Percentiles rank a stretch among this genome's conserved stretches.
Conservation (phyloP, 2,329 filamentous ascomycete genomes). For the Tolypocladium sp. region DNA sequence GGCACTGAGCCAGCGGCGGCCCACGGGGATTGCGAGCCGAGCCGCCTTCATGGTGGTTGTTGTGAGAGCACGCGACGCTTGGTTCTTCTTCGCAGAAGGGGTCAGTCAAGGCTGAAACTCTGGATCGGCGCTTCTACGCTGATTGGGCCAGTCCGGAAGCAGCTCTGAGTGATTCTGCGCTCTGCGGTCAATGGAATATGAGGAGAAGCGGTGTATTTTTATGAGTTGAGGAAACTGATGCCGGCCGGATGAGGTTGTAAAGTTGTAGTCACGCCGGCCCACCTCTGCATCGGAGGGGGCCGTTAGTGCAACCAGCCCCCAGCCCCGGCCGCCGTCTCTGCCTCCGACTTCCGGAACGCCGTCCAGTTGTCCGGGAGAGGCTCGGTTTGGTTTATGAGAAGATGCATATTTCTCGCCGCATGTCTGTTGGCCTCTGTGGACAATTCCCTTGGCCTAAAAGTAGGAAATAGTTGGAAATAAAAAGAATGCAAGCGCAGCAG, state of each 20-base stretch:
- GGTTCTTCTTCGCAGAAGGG: background rate
- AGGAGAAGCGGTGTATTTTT: background rate
- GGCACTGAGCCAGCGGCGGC: background rate
- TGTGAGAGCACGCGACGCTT: background rate
- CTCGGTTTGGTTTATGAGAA: too few relatives aligned
- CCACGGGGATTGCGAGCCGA: conserved; percentile 1
- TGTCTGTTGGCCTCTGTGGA: too few relatives aligned
- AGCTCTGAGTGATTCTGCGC: background rate
- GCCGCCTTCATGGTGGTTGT: conserved; percentile 2
- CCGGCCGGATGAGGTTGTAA: background rate
- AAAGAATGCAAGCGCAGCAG: background rate
- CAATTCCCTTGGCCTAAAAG: too few relatives aligned
- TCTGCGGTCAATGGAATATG: background rate
- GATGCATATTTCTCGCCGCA: too few relatives aligned
- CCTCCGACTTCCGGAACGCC: background rate
- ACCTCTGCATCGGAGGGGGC: background rate
- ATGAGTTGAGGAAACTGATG: background rate
- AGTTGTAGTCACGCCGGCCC: background rate
- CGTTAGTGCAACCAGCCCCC: background rate
- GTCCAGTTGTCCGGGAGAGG: background rate
- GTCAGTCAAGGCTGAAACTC: background rate
- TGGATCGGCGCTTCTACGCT: background rate
- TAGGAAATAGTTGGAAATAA: too few relatives aligned
- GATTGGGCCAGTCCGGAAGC: background rate
- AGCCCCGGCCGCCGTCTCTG: background rate